Percentiles rank a stretch among this genome's conserved stretches.
These are phyloP conservation scores for Tolypocladium ovalisporum DNA, from an alignment of 2,329 filamentous ascomycete genomes.

Conservation along the genomic window DNA sequence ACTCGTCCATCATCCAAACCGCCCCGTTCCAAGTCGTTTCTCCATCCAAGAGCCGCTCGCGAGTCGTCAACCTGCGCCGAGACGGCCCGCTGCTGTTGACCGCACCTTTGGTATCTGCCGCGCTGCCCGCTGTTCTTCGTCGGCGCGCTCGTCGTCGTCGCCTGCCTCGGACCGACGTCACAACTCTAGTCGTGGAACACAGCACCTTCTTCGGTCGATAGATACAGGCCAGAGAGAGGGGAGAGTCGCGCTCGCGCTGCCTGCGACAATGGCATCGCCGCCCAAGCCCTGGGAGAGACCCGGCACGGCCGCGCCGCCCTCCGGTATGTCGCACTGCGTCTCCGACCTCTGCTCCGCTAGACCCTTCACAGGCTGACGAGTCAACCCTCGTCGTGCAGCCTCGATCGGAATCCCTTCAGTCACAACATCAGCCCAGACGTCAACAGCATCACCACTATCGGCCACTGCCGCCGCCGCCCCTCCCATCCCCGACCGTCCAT, in stretches of 20 bases:
- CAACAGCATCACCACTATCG: conserved; percentile 28
- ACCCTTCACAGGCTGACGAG: conserved; percentile 13
- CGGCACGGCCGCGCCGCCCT: conserved; percentile 40
- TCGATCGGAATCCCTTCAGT: conserved; percentile 21
- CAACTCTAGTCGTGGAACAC: not conserved
- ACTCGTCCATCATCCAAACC: not conserved
- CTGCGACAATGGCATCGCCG: conserved; percentile 56
- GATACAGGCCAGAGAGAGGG: not conserved
- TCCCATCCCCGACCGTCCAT: conserved; percentile 69
- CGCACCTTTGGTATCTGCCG: not conserved
- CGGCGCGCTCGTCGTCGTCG: not conserved
- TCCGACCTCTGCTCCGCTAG: conserved; percentile 1
- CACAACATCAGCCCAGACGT: conserved; percentile 22
- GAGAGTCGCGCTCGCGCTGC: not conserved
- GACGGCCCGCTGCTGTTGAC: not conserved
- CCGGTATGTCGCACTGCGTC: conserved; percentile 28
- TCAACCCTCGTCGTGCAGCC: conserved; percentile 12
- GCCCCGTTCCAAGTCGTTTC: not conserved
- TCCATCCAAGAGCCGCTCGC: not conserved
- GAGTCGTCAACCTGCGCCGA: not conserved
- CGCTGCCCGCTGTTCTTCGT: not conserved
- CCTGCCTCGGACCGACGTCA: not conserved
- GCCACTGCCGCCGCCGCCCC: conserved; percentile 45
- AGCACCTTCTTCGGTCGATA: not conserved
- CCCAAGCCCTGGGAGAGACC: conserved; percentile 95